Evolutionary conservation across 2,329 filamentous ascomycete genomes (phyloP), one percentile per base, ranked within the genome.

Genomic region (Lecanosticta acicola): DNA sequence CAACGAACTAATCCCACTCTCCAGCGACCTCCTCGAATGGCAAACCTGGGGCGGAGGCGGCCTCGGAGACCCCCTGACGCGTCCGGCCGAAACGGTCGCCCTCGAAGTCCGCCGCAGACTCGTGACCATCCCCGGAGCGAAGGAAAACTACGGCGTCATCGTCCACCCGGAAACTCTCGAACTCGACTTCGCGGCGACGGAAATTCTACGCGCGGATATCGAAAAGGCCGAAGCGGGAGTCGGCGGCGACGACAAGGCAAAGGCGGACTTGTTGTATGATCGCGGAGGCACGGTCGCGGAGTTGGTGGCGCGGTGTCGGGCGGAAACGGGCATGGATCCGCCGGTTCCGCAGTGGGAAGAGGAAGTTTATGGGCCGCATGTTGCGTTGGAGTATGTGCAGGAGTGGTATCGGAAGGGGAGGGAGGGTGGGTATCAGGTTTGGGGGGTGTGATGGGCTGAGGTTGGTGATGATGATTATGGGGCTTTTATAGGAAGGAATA

Each of bases 11-110:
- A 4, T 16, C 17, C 8, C n/a, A n/a, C n/a, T 36, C 19, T 17
- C n/a, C 35, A 54, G 53, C 5, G 56, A 60, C 32, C 46, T 57
- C 10, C 43, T 57, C 3, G 54, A 58, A 42, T 56, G 56, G 56
- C 56, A 55, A 32, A 59, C 51, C 4, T 59, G 57, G 57, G 56
- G 57, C 9, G 57, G 50, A 3, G 56, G 54, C 10, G 56, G 51
- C 4, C 41, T 59, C 1, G 56, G 57, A 10, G 55, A 56, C 26
- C 57, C 54, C 18, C 41, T 56, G 3, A 57, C 54, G 13, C 46
- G 56, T 14, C 55, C 54, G 5, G 54, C 51, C 10, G 51, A 57
- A 26, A 56, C 48, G 13, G 54, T 58, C n/a, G 56, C 56, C 16
- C 52, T 58, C 16, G 56, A 59, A 29, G 53, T 57, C 19, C 50